Evolutionary conservation across 2,329 filamentous ascomycete species (phyloP).

Genomic region (Epichloe sibirici): DNA sequence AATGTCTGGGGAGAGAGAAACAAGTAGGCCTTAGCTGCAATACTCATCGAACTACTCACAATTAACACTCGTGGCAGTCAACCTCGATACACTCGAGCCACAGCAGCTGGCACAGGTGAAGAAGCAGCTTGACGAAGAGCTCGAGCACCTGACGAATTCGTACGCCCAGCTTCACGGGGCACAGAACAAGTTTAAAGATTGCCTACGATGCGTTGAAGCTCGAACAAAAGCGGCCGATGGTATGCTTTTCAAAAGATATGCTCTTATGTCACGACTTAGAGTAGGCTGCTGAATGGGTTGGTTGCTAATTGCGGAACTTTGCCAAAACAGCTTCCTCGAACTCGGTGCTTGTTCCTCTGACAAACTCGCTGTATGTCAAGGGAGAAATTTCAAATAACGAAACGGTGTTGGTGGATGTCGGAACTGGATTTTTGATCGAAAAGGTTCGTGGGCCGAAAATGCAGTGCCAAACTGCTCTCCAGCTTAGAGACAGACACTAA

Average conservation of each 20-base stretch:
- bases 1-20: conserved; percentile 24
- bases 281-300: background rate
- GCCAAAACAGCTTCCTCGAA: conserved; percentile 21
- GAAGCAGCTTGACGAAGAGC: conserved; percentile 90
- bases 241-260: conserved; percentile 9
- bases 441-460: conserved; percentile 44
- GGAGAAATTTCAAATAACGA: conserved; percentile 64
- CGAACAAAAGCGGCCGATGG: conserved; percentile 20
- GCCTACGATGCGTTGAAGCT: conserved; percentile 60
- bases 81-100: conserved; percentile 62
- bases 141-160: conserved; percentile 84
- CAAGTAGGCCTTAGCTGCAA: conserved; percentile 12
- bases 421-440: conserved; percentile 89
- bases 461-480: background rate
- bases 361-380: conserved; percentile 86
- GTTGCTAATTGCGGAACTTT: background rate
- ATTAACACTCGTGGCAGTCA: conserved; percentile 28
- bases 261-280: background rate
- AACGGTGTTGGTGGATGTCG: conserved; percentile 79
- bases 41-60: background rate
- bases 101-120: conserved; percentile 86
- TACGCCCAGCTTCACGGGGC: conserved; percentile 83
- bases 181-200: conserved; percentile 86
- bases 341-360: conserved; percentile 79
- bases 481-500: conserved; percentile 1